phyloP scores from a whole-genome alignment of 2,329 filamentous ascomycete species.

The Drechslera avenae region DNA sequence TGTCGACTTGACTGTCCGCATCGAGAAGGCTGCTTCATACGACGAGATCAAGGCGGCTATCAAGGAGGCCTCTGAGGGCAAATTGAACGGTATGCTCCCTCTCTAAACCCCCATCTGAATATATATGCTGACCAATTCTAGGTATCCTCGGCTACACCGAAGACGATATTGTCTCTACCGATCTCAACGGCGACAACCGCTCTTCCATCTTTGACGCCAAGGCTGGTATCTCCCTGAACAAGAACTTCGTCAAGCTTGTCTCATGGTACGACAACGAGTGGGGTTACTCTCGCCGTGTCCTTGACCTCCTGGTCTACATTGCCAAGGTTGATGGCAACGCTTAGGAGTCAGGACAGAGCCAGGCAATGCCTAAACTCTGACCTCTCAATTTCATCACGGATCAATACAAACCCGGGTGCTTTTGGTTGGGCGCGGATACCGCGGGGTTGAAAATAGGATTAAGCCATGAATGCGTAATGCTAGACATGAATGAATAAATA shows the following conservation, averaged over 20 bases:
- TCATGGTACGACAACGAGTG: conserved; percentile 99
- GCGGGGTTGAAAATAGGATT: conserved; percentile 24
- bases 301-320: conserved; percentile 56
- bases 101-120: not conserved
- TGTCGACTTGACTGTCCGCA: conserved; percentile 92
- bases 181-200: conserved; percentile 89
- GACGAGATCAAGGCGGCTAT: conserved; percentile 92
- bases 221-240: conserved; percentile 97
- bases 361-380: conserved; percentile 43
- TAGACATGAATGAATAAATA: conserved; percentile 38
- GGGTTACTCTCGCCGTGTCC: conserved; percentile 89
- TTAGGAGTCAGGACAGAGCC: conserved; percentile 49
- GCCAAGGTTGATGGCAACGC: conserved; percentile 52
- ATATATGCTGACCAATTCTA: conserved; percentile 46
- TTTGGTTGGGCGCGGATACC: conserved; percentile 13
- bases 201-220: conserved; percentile 99
- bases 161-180: conserved; percentile 93
- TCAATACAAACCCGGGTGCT: conserved; percentile 3
- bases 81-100: conserved; percentile 76
- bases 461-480: conserved; percentile 25
- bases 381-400: conserved; percentile 10
- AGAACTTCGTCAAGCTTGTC: conserved; percentile 98
- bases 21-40: conserved; percentile 87
- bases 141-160: conserved; percentile 93
- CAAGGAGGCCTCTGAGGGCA: conserved; percentile 80